Base-by-base conservation (phyloP, 2,329 filamentous ascomycete species). In the Microdochium paspali region DNA sequence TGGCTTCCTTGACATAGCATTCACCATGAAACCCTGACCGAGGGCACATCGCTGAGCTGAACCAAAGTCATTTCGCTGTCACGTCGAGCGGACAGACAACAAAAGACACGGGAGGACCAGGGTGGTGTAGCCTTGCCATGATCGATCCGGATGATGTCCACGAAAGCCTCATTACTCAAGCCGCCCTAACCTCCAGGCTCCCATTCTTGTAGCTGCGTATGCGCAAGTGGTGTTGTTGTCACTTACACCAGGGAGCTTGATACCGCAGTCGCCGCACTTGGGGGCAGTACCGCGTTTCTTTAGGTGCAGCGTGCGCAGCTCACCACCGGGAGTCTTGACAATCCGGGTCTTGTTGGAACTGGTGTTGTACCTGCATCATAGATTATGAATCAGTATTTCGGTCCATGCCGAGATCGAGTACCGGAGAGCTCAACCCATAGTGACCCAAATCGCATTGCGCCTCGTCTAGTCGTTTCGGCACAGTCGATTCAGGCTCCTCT, bases 221-320 rank as follows among this genome's bases (percentile, higher is more conserved):
- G 35, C 18, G 35, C 35, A 20, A 40, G 23, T 21, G 10, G 35
- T 3, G 6, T 20, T 48, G 45, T 47, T 43, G 56, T 49, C 55
- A 94, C 90, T 86, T 88, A 98, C 90, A 74, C 93, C 93, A 69
- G 89, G 83, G 66, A 98, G 86, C 80, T 97, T 97, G 78, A 82
- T 83, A 68, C 93, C 93, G 70, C 94, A 98, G 82, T 98, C 93
- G 82, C 94, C 88, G 72, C 93, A 98, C 82, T 98, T 98, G 69
- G 93, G 93, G 58, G 90, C 87, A 70, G 90, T 95, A 64, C 90
- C 93, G 72, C 85, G 87, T 89, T 98, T 98, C 87, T 97, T 97
- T 80, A 96, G 90, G 85, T 98, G 91, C 64, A 97, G 87, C 70
- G 95, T 85, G 72, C 93, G 85, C 67, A 95, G 84, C 72, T 91